Evolutionary conservation across 78 protist species (phyloP), one percentile per base, ranked within the genome.

Genomic region (Mastigamoeba balamuthi): DNA sequence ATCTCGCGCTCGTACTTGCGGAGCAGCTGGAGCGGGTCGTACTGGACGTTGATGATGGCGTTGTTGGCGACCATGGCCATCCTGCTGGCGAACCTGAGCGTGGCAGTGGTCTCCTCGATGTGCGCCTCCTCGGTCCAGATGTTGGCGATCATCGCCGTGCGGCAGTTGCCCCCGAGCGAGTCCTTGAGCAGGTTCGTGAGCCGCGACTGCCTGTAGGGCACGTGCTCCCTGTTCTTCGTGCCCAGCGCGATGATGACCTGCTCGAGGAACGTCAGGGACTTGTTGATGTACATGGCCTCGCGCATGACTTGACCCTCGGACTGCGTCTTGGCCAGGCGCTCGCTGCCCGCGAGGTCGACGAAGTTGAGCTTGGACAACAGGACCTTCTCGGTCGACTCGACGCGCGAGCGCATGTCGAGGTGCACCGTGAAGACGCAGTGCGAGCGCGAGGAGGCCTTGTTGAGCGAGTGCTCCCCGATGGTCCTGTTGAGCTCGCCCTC

Each of bases 141-240:
- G 63, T 84, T 90, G 4, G 97, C 95, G 25, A 97, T 88, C 97
- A 97, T 95, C 29, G 89, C 88, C 5, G 99, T 95, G 29, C 71
- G 33, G 38, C 93, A 80, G 71, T 94, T 93, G 40, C 99, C 99
- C n/a, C 98, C 97, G 2, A 96, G 82, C 1, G 94, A 80, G 35
- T 39, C 69, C 53, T 36, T 23, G 44, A 90, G 80, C 25, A 80
- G 41, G 65, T 75, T 75, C 17, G 94, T 90, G 53, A 90, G 84
- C 74, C 77, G 82, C 28, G 72, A 40, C 83, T 82, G 88, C 25
- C 94, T 83, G 72, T 70, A 90, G 6, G 94, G 94, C 25, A 81
- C 39, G 81, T 90, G 94, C 35, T 68, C 69, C 9, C 85, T 1
- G 2, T 17, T 0, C 68, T 75, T 40, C 6, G 75, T n/a, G n/a